These are phyloP conservation scores for Microdochium paspali DNA, from an alignment of 2,329 filamentous ascomycete genomes.

Conservation along the genomic window DNA sequence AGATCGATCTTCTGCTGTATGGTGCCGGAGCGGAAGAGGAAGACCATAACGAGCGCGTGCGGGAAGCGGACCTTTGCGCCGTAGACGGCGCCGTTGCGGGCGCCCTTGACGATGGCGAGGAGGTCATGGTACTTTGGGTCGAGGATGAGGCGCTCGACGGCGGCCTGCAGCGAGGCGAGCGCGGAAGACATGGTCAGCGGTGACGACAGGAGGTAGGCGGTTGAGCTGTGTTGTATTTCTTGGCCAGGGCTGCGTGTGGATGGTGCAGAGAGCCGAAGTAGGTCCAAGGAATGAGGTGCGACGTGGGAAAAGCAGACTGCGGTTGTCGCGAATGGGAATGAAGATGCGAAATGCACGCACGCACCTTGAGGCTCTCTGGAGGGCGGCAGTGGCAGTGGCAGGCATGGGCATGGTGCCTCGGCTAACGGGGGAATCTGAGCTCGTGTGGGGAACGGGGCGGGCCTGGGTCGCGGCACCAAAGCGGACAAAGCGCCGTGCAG, in stretches of 20 bases:
- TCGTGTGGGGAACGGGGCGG: background rate
- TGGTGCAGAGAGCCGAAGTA: too few species aligned
- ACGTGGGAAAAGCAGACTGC: too few species aligned
- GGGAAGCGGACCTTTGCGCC: conserved; percentile 97
- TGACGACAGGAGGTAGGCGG: background rate
- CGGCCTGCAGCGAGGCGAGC: conserved; percentile 35
- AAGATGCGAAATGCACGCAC: background rate
- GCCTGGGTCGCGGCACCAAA: background rate
- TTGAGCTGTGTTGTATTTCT: too few species aligned
- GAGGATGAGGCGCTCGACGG: conserved; percentile 66
- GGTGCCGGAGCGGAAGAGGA: conserved; percentile 89
- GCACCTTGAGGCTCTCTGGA: conserved; percentile 4
- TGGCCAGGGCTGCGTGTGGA: too few species aligned
- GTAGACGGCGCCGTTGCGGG: conserved; percentile 95
- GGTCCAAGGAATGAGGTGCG: too few species aligned
- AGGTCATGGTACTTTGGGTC: conserved; percentile 80
- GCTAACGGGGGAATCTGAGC: background rate
- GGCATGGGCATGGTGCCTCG: background rate
- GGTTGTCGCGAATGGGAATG: too few species aligned
- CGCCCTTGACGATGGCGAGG: conserved; percentile 79
- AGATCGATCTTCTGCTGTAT: conserved; percentile 69
- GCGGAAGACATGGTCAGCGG: conserved; percentile 1
- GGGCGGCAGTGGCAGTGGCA: background rate
- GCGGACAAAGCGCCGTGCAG: background rate
- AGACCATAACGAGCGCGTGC: conserved; percentile 96